These are phyloP conservation scores for Paramecium sexaurelia DNA, from an alignment of 73 alveolate species.

Conservation along the genomic window DNA sequence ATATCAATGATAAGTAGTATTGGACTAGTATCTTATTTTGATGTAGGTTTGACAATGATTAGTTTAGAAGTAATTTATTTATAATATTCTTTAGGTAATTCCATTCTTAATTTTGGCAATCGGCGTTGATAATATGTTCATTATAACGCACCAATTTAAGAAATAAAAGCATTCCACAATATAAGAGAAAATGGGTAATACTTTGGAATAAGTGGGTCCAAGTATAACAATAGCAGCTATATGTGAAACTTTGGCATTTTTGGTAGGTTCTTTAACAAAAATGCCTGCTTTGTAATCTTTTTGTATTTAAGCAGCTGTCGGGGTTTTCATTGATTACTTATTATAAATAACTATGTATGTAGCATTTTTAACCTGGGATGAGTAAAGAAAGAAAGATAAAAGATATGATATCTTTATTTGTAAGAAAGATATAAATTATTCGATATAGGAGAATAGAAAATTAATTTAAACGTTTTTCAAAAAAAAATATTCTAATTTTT, in stretches of 20 bases:
- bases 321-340: constrained; percentile 86
- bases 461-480: constrained; percentile 75
- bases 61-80: constrained; percentile 55
- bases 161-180: constrained; percentile 78
- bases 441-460: constrained; percentile 75
- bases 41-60: constrained; percentile 85
- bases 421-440: constrained; percentile 65
- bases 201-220: constrained; percentile 92
- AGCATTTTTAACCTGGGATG: constrained; percentile 89
- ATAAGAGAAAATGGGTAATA: constrained; percentile 74
- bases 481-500: constrained; percentile 76
- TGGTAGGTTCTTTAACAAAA: constrained; percentile 90
- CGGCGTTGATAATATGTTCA: constrained; percentile 97
- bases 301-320: constrained; percentile 93
- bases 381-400: constrained; percentile 80
- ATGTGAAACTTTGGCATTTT: constrained; percentile 93
- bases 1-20: constrained; percentile 81
- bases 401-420: constrained; percentile 88
- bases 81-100: constrained; percentile 78
- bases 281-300: constrained; percentile 92
- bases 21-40: constrained; percentile 81
- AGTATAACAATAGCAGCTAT: constrained; percentile 93
- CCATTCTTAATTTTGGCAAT: constrained; percentile 94
- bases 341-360: constrained; percentile 90
- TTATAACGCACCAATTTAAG: constrained; percentile 80